phyloP scores from a whole-genome alignment of 352 stramenopile species.

The Pythium biforme region DNA sequence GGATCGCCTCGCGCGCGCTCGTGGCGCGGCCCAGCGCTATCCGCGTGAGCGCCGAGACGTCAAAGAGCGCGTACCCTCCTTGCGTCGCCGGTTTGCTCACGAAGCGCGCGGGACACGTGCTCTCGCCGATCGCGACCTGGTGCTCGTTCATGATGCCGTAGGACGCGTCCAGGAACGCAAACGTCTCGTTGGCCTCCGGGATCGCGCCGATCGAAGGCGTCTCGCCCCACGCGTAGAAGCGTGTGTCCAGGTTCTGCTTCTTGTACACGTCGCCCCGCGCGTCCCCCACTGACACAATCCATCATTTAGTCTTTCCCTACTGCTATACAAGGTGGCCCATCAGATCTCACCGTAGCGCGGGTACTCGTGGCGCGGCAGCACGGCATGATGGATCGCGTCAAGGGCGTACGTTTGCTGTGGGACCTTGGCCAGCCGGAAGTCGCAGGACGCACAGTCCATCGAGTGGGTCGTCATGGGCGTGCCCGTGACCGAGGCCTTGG shows the following conservation, averaged over 20 bases:
- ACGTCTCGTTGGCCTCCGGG: slow-evolving; percentile 59
- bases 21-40: slow-evolving; percentile 86
- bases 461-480: slow-evolving; percentile 83
- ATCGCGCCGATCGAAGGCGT: slow-evolving; percentile 66
- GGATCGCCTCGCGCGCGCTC: slow-evolving; percentile 78
- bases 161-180: slow-evolving; percentile 74
- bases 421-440: slow-evolving; percentile 83
- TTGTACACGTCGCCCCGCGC: slow-evolving; percentile 63
- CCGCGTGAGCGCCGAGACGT: slow-evolving; percentile 83
- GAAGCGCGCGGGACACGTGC: slow-evolving; percentile 71
- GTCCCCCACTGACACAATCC: slow-evolving; percentile 42
- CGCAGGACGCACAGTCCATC: slow-evolving; percentile 80
- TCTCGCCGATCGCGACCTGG: slow-evolving; percentile 80
- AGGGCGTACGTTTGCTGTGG: slow-evolving; percentile 48
- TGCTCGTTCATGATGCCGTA: slow-evolving; percentile 87
- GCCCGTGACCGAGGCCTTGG: slow-evolving; percentile 62
- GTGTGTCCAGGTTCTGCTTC: slow-evolving; percentile 60
- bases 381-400: slow-evolving; percentile 49
- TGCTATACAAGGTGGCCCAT: neutral
- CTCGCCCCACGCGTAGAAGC: slow-evolving; percentile 66
- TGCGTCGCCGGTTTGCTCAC: slow-evolving; percentile 53
- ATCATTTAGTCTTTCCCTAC: neutral
- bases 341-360: slow-evolving; percentile 62
- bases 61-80: slow-evolving; percentile 87
- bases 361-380: slow-evolving; percentile 60